Evolutionary conservation across 2,329 filamentous ascomycete genomes (phyloP), one percentile per base, ranked within the genome.

Genomic region (Colletotrichum truncatum): DNA sequence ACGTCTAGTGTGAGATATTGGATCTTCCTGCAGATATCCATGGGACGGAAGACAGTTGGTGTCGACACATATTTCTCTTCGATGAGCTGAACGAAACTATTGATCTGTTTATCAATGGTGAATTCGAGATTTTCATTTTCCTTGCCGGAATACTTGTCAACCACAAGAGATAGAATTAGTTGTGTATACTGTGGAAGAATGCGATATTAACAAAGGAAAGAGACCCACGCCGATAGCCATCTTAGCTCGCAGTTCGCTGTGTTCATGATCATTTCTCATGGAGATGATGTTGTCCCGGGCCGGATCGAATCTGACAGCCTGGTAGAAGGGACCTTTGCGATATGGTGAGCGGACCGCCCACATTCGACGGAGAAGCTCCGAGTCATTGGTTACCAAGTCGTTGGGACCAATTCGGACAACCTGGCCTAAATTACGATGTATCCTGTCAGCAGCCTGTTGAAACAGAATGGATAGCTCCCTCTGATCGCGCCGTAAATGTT

Each of bases 1-100:
- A 87, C 81, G 63, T 89, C 87, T 4, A 88, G 74, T 0, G 85
- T 85, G 58, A 88, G 83, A 74, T 79, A 87, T 41, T 85, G 83
- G 3, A 80, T 78, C 65, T 85, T 84, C 30, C 74, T 71, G 10
- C 78, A 81, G 54, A 84, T 70, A 69, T 88, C 84, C 72, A 87
- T 76, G 4, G 81, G 74, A 36, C 84, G 82, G 45, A 73, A 75
- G 1, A 69, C 46, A 1, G 32, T 45, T 3, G 74, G 64, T 9
- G 64, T 77, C 1, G 78, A 80, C 23, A 80, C 70, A 68, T 84
- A 85, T 63, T 81, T 82, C n/a, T 67, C 70, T 52, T 81, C 78
- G 57, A 88, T 81, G 8, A 87, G 76, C 6, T 77, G 69, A 28
- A 88, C 67, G 4, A 87, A 73, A 36, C 82, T 78, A 60, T 71